Base-by-base conservation (phyloP, 192 early-diverging fungal species). In the Chytriomyces sp. region DNA sequence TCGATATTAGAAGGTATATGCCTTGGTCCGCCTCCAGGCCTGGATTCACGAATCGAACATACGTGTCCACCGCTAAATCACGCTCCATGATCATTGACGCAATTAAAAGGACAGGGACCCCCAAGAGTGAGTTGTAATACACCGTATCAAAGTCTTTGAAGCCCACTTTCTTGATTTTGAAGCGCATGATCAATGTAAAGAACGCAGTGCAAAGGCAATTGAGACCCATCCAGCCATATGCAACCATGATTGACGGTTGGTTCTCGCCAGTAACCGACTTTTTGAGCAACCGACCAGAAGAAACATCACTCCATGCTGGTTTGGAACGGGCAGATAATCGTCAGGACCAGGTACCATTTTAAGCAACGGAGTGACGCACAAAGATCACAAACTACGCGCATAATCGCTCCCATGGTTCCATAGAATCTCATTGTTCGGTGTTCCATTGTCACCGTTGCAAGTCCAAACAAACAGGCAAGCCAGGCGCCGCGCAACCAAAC, bases 141-240 rank as follows among this genome's bases (percentile, higher is more conserved):
- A 99, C 94, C 4, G 96, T 98, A 78, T 99, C 97, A 81, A 95
- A 96, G 75, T 99, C 97, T 79, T 94, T 94, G 72, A 99, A 99
- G 67, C 89, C 87, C 67, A 93, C 91, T 69, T 90, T 79, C 82
- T 91, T 93, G 77, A 96, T 94, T 64, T 89, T 88, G 78, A 87
- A 86, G 79, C 96, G 93, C 92, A 99, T 93, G 66, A 92, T 88
- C 66, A 99, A 82, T 7, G 93, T 89, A 80, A 92, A 96, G 17
- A 88, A 85, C 7, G 95, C 94, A 6, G 94, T 93, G 17, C 93
- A 88, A 22, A 94, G 53, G 77, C 97, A 99, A 83, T 99, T 99
- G 59, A 80, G 58, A 22, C 88, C 82, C 94, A 99, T 98, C 97
- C 97, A 86, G n/a, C 70, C 75, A 63, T 83, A 79, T 41, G 75